Percentiles rank a stretch among this genome's conserved stretches.
Evolutionary conservation across 805 yeast genomes (phyloP).

Genomic region (Kazachstania psychrophila): DNA sequence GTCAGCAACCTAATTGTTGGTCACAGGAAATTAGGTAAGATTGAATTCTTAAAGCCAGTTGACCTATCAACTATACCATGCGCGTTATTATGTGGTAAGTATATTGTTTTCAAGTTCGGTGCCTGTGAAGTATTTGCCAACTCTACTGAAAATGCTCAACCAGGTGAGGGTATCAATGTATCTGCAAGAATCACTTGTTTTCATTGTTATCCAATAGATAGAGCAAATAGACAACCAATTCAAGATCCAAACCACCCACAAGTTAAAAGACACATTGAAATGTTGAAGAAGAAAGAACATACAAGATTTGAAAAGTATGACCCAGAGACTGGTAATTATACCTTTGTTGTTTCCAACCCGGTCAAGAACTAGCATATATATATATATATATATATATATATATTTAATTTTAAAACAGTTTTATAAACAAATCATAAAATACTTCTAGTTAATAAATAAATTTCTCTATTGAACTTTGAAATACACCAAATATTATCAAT

Average conservation of each 20-base stretch:
- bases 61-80: conserved; percentile 64
- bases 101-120: conserved; percentile 54
- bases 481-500: no score
- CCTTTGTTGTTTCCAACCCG: conserved; percentile 35
- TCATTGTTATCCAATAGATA: conserved; percentile 69
- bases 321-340: conserved; percentile 64
- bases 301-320: conserved; percentile 69
- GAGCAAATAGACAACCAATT: conserved; percentile 61
- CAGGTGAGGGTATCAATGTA: conserved; percentile 78
- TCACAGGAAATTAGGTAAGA: conserved; percentile 58
- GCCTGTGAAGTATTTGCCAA: conserved; percentile 68
- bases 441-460: no score
- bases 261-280: conserved; percentile 58
- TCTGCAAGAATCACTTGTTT: conserved; percentile 65
- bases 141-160: conserved; percentile 42
- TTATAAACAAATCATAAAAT: no score
- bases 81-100: conserved; percentile 54
- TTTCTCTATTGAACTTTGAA: no score
- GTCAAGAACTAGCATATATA: conserved; percentile 43
- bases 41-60: conserved; percentile 72
- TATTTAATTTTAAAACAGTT: no score
- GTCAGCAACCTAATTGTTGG: conserved; percentile 68
- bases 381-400: no score
- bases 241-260: conserved; percentile 69
- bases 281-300: conserved; percentile 39